phyloP scores from a whole-genome alignment of 805 yeast species.

The Ogataea nonfermentans region DNA sequence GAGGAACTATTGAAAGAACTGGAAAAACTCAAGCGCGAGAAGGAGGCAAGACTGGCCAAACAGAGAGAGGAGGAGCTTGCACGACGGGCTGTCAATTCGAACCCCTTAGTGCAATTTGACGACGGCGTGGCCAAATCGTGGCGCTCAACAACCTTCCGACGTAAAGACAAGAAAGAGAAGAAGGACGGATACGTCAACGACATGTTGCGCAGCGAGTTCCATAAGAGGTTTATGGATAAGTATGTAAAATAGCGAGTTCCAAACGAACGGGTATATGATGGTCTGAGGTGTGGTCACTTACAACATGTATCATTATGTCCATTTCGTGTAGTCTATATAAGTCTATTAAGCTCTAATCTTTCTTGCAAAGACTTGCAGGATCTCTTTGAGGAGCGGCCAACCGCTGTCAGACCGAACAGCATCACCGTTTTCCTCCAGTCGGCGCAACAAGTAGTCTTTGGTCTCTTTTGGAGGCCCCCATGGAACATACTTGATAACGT shows the following conservation, averaged over 20 bases:
- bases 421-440: constrained; percentile 95
- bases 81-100: constrained; percentile 24
- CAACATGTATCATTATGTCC: neutral
- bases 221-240: constrained; percentile 41
- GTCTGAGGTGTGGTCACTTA: no score
- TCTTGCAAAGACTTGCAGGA: constrained; percentile 36
- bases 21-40: constrained; percentile 38
- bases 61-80: constrained; percentile 28
- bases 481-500: constrained; percentile 90
- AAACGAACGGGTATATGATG: no score
- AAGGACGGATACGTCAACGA: constrained; percentile 29
- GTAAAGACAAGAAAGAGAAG: constrained; percentile 18
- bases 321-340: no score
- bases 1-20: constrained; percentile 43
- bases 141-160: constrained; percentile 37
- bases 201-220: constrained; percentile 40
- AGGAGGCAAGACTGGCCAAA: constrained; percentile 27
- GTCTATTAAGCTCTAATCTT: constrained; percentile 22
- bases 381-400: constrained; percentile 64
- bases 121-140: constrained; percentile 28
- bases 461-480: constrained; percentile 98
- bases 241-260: constrained; percentile 39
- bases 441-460: constrained; percentile 81
- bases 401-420: constrained; percentile 86
- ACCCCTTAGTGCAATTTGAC: constrained; percentile 26